A percentile compares a stretch with the other conserved stretches of the same genome.
These are phyloP conservation scores for Pseudopithomyces chartarum DNA, from an alignment of 2,329 filamentous ascomycete genomes.

Conservation along the genomic window DNA sequence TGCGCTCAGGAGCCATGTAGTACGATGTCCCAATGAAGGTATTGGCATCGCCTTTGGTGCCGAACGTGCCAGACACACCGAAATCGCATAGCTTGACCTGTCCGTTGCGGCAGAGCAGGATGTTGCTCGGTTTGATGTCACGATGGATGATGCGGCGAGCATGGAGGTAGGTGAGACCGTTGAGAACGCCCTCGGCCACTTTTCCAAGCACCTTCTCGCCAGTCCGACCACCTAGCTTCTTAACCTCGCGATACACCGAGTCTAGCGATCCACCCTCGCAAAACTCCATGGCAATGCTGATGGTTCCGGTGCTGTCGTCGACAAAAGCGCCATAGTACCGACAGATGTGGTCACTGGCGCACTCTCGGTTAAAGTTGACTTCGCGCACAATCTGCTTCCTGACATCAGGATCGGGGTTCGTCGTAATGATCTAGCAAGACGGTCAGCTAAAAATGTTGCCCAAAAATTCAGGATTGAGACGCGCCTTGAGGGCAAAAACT, in stretches of 20 bases:
- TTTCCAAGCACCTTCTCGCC: slow-evolving; percentile 98
- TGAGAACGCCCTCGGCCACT: slow-evolving; percentile 91
- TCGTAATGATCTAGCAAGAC: slow-evolving; percentile 78
- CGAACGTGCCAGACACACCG: slow-evolving; percentile 95
- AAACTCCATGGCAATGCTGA: slow-evolving; percentile 99
- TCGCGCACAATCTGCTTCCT: slow-evolving; percentile 98
- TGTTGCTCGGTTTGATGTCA: slow-evolving; percentile 98
- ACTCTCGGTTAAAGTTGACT: slow-evolving; percentile 96
- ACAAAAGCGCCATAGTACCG: slow-evolving; percentile 97
- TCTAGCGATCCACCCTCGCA: slow-evolving; percentile 96
- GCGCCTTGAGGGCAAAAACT: slow-evolving; percentile 92
- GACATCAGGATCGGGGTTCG: slow-evolving; percentile 94
- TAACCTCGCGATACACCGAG: slow-evolving; percentile 96
- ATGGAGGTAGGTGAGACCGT: slow-evolving; percentile 93
- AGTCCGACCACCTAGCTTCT: slow-evolving; percentile 89
- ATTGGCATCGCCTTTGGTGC: slow-evolving; percentile 97
- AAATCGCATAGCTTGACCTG: slow-evolving; percentile 99
- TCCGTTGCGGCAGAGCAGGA: slow-evolving; percentile 82
- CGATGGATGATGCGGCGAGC: slow-evolving; percentile 96
- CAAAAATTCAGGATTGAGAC: slow-evolving; percentile 1
- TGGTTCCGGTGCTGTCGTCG: slow-evolving; percentile 93
- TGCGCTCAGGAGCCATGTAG: slow-evolving; percentile 98
- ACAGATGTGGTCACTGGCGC: slow-evolving; percentile 94
- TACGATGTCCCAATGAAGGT: slow-evolving; percentile 99
- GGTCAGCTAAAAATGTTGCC: slow-evolving; percentile 14